Evolutionary conservation across 495 filamentous ascomycete genomes (phyloP).

Genomic region (Xylaria venustula): DNA sequence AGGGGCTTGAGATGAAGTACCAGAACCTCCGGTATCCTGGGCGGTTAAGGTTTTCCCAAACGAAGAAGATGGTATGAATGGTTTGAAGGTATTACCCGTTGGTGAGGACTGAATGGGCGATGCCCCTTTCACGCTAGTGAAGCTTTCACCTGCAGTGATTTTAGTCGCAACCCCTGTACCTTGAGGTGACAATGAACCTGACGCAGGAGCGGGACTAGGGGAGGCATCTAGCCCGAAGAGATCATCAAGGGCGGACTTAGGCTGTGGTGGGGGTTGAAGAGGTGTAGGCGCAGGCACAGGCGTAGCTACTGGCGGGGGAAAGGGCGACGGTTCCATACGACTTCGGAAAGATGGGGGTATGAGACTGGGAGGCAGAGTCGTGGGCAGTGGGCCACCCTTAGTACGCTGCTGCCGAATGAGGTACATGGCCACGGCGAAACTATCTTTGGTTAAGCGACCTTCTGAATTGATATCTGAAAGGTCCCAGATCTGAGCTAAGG

Average conservation of each 20-base stretch:
- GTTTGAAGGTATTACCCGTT: conserved; percentile 67
- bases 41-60: conserved; percentile 83
- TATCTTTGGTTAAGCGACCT: conserved; percentile 79
- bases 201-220: conserved; percentile 52
- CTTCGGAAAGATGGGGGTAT: conserved; percentile 87
- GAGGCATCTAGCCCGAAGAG: conserved; percentile 83
- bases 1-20: conserved; percentile 37
- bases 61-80: conserved; percentile 85
- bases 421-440: conserved; percentile 98
- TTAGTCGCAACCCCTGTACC: conserved; percentile 47
- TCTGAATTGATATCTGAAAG: conserved; percentile 91
- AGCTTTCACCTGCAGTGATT: conserved; percentile 52
- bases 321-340: conserved; percentile 53
- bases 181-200: conserved; percentile 68
- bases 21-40: conserved; percentile 74
- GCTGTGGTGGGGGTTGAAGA: conserved; percentile 50
- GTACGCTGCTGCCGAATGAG: conserved; percentile 84
- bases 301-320: conserved; percentile 44
- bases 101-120: conserved; percentile 52
- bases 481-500: conserved; percentile 95
- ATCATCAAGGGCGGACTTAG: conserved; percentile 84
- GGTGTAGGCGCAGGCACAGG: conserved; percentile 44
- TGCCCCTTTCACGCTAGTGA: conserved; percentile 50
- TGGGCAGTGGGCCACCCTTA: conserved; percentile 66
- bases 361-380: conserved; percentile 72